Percentiles rank a stretch among this genome's conserved stretches.
Evolutionary conservation across 2,329 filamentous ascomycete species (phyloP).

Genomic region (Alternaria sp.): DNA sequence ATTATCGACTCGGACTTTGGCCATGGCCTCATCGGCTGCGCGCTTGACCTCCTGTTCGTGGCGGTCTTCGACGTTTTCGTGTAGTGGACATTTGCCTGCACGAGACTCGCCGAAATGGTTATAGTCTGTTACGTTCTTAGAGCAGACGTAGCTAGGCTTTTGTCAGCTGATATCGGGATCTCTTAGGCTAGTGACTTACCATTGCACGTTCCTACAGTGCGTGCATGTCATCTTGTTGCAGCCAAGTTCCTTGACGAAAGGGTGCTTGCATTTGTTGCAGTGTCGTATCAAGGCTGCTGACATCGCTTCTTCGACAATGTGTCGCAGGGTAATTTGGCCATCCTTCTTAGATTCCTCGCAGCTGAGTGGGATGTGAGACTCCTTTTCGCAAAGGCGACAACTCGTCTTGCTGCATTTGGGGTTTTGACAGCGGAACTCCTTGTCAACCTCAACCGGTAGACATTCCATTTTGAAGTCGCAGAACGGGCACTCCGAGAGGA

Average conservation of each 20-base stretch:
- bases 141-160: constrained; percentile 70
- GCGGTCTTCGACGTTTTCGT: constrained; percentile 65
- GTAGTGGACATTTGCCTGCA: constrained; percentile 66
- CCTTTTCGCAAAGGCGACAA: constrained; percentile 65
- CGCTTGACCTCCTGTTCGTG: constrained; percentile 68
- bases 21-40: constrained; percentile 65
- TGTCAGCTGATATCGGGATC: constrained; percentile 4
- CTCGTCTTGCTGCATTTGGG: constrained; percentile 64
- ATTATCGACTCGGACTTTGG: constrained; percentile 63
- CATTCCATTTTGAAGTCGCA: constrained; percentile 81
- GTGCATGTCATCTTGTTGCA: constrained; percentile 86
- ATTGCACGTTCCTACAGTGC: constrained; percentile 62
- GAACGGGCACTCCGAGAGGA: constrained; percentile 78
- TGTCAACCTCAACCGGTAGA: constrained; percentile 69
- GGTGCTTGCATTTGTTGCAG: constrained; percentile 75
- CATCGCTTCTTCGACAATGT: constrained; percentile 82
- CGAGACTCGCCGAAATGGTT: constrained; percentile 68
- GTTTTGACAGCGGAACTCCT: constrained; percentile 75
- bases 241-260: constrained; percentile 78
- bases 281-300: constrained; percentile 76
- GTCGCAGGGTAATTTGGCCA: constrained; percentile 65
- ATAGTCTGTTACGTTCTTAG: constrained; percentile 67
- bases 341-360: constrained; percentile 71
- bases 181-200: constrained; percentile 49
- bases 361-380: constrained; percentile 73